These are phyloP conservation scores for Huntiella abstrusa DNA, from an alignment of 2,329 filamentous ascomycete genomes.

Conservation along the genomic window DNA sequence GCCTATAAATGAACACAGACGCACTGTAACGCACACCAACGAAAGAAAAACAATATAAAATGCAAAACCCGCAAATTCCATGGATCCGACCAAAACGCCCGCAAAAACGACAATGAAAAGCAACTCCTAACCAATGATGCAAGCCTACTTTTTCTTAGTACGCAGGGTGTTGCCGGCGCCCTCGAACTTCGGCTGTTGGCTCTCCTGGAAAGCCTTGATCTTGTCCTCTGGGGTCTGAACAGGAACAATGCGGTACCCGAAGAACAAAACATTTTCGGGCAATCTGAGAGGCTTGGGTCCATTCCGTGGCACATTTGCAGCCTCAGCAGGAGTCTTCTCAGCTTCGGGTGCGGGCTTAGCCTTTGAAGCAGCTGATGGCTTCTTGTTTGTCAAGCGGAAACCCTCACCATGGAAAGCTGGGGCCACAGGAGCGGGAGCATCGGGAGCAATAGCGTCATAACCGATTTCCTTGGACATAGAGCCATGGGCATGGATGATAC, in stretches of 20 bases:
- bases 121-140: background rate
- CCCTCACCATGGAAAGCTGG: slow-evolving; percentile 69
- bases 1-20: too few relatives aligned
- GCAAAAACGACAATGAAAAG: background rate
- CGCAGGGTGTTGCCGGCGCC: slow-evolving; percentile 70
- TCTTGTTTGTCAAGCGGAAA: slow-evolving; percentile 54
- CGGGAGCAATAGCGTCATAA: slow-evolving; percentile 75
- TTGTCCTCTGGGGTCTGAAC: slow-evolving; percentile 61
- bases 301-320: slow-evolving; percentile 12
- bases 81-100: background rate
- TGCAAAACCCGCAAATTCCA: background rate
- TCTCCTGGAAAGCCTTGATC: slow-evolving; percentile 43
- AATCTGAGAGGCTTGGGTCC: slow-evolving; percentile 66
- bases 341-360: slow-evolving; percentile 53
- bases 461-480: slow-evolving; percentile 98
- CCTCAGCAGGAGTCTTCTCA: background rate
- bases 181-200: slow-evolving; percentile 54
- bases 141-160: slow-evolving; percentile 53
- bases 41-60: background rate
- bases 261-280: slow-evolving; percentile 81
- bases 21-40: too few relatives aligned
- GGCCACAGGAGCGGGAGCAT: slow-evolving; percentile 44
- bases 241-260: slow-evolving; percentile 85
- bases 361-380: slow-evolving; percentile 42
- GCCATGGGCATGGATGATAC: slow-evolving; percentile 63